Evolutionary conservation across 257 asterid genomes (phyloP).

Genomic region (Solanum peruvianum): DNA sequence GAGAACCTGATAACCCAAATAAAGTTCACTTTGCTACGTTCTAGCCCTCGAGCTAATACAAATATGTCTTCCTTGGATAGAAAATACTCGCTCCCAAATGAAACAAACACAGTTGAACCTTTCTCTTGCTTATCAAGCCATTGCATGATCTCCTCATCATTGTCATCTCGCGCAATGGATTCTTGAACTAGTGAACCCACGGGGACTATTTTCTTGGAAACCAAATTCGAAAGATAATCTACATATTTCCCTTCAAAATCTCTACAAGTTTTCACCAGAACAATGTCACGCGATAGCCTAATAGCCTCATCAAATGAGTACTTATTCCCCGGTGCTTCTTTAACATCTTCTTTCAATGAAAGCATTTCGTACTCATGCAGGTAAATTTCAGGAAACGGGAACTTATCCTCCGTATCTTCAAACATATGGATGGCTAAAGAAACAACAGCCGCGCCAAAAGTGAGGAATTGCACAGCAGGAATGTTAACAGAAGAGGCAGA

Average conservation of each 20-base stretch:
- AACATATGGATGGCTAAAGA: constrained; percentile 17
- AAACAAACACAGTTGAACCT: constrained; percentile 25
- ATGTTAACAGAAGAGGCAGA: constrained; percentile 1
- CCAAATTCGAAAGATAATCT: constrained; percentile 1
- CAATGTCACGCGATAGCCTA: not conserved
- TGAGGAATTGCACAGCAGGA: constrained; percentile 32
- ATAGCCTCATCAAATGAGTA: not conserved
- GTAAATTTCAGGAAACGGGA: constrained; percentile 7
- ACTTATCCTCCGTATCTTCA: not conserved
- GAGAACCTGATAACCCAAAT: constrained; percentile 49
- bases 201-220: constrained; percentile 16
- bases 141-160: not conserved
- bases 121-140: constrained; percentile 22
- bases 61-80: constrained; percentile 18
- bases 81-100: constrained; percentile 42
- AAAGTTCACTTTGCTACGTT: constrained; percentile 25
- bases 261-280: constrained; percentile 23
- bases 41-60: constrained; percentile 29
- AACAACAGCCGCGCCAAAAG: constrained; percentile 20
- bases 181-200: constrained; percentile 39
- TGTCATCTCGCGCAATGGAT: not conserved
- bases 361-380: constrained; percentile 2
- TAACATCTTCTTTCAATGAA: not conserved
- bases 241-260: constrained; percentile 29
- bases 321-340: not conserved